Conservation (phyloP, 768 basidiomycete genomes). For the Rubroboletus satanas region DNA sequence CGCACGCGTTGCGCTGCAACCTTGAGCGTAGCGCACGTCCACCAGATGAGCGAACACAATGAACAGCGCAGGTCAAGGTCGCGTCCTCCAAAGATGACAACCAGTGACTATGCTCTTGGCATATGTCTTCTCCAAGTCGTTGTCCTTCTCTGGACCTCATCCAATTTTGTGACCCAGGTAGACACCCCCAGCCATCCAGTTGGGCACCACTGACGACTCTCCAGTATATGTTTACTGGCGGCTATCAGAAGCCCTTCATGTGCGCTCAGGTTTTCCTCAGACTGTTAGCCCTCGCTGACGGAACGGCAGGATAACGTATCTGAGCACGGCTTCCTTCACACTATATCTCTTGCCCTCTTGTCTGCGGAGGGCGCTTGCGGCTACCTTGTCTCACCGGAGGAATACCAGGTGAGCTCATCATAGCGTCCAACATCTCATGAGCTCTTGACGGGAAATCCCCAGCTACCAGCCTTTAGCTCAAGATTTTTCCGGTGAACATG, state of each 20-base stretch:
- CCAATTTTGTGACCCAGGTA: conserved; percentile 86
- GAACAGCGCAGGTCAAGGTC: conserved; percentile 14
- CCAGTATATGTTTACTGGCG: conserved; percentile 52
- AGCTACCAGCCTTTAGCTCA: conserved; percentile 28
- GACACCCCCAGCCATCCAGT: neutral
- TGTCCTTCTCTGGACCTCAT: conserved; percentile 83
- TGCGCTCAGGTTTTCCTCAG: conserved; percentile 29
- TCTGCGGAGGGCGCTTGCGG: conserved; percentile 31
- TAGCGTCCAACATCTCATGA: neutral
- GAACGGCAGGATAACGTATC: conserved; percentile 70
- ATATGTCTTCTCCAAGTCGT: conserved; percentile 69
- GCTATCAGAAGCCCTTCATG: conserved; percentile 91
- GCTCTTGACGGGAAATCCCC: neutral
- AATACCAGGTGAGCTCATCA: conserved; percentile 8
- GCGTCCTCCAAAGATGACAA: conserved; percentile 3
- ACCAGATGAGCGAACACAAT: conserved; percentile 19
- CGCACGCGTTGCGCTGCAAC: conserved; percentile 6
- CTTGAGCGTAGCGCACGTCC: neutral
- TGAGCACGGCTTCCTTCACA: conserved; percentile 87
- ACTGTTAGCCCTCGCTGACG: conserved; percentile 1
- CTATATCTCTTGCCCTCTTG: conserved; percentile 71
- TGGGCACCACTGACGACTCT: conserved; percentile 7
- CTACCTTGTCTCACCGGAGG: neutral
- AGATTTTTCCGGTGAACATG: conserved; percentile 9
- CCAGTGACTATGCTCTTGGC: conserved; percentile 49